Conservation (phyloP, 371 early-diverging fungal species). For the Rhizopus stolonifer region DNA sequence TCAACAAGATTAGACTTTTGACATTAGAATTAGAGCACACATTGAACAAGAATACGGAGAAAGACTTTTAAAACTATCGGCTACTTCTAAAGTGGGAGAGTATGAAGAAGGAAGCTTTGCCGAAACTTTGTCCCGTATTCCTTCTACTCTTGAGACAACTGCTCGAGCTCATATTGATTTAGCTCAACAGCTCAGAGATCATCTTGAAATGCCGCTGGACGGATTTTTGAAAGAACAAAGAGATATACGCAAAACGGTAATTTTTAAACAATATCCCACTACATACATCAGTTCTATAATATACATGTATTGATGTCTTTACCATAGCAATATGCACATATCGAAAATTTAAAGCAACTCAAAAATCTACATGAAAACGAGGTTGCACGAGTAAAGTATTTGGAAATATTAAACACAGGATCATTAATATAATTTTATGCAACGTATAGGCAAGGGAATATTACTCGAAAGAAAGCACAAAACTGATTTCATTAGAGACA, state of each 20-base stretch:
- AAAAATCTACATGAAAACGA: constrained; percentile 40
- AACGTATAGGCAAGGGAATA: constrained; percentile 26
- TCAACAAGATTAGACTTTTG: not conserved
- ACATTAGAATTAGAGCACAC: constrained; percentile 14
- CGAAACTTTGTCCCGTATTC: constrained; percentile 41
- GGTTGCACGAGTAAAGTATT: constrained; percentile 36
- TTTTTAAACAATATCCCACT: not conserved
- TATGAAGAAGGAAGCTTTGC: constrained; percentile 42
- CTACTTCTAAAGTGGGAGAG: constrained; percentile 30
- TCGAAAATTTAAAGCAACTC: constrained; percentile 43
- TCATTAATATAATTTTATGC: not conserved
- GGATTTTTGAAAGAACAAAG: constrained; percentile 43
- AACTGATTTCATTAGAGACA: constrained; percentile 16
- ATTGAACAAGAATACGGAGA: constrained; percentile 46
- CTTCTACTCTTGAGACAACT: constrained; percentile 43
- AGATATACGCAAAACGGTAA: constrained; percentile 35
- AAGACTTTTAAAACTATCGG: constrained; percentile 31
- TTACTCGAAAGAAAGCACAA: constrained; percentile 18
- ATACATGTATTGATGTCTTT: not conserved
- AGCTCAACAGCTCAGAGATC: constrained; percentile 41
- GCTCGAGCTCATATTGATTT: constrained; percentile 50
- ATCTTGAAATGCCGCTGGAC: constrained; percentile 40
- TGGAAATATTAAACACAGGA: constrained; percentile 1
- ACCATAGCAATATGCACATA: constrained; percentile 45
- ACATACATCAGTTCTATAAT: too few relatives aligned